phyloP scores from a whole-genome alignment of 139 green algal genomes.

The Picochlorum costavermella region DNA sequence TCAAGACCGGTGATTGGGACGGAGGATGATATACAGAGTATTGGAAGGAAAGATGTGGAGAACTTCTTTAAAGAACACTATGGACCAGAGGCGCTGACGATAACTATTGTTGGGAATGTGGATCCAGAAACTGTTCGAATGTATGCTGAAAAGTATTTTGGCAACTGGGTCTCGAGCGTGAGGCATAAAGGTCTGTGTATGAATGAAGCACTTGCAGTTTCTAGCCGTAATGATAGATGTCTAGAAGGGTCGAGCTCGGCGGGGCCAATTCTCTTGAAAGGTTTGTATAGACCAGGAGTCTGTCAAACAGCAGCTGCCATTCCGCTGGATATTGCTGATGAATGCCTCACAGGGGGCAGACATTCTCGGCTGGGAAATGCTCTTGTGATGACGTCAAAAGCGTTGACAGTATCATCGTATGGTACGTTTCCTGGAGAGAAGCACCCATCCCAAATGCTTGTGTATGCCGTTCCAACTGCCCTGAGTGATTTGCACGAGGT shows the following conservation, averaged over 20 bases:
- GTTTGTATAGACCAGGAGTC: conserved; percentile 57
- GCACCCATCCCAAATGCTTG: conserved; percentile 32
- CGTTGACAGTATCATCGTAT: conserved; percentile 32
- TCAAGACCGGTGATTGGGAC: conserved; percentile 72
- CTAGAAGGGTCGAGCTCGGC: conserved; percentile 10
- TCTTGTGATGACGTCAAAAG: conserved; percentile 40
- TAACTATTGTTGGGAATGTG: conserved; percentile 60
- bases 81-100: conserved; percentile 44
- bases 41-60: conserved; percentile 58
- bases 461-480: conserved; percentile 29
- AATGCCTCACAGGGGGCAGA: conserved; percentile 44
- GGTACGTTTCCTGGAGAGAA: conserved; percentile 54
- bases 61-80: conserved; percentile 55
- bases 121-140: conserved; percentile 24
- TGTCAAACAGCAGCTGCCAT: conserved; percentile 12
- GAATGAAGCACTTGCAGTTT: conserved; percentile 2
- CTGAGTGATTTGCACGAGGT: conserved; percentile 26
- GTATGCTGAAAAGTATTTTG: conserved; percentile 68
- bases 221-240: not conserved
- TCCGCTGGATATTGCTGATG: conserved; percentile 38
- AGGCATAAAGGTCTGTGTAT: conserved; percentile 1
- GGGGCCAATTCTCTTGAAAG: conserved; percentile 45
- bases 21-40: conserved; percentile 38
- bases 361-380: conserved; percentile 46
- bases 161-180: conserved; percentile 32